Conservation (phyloP, 345 rosid genomes). For the Gossypium rotundifolium region DNA sequence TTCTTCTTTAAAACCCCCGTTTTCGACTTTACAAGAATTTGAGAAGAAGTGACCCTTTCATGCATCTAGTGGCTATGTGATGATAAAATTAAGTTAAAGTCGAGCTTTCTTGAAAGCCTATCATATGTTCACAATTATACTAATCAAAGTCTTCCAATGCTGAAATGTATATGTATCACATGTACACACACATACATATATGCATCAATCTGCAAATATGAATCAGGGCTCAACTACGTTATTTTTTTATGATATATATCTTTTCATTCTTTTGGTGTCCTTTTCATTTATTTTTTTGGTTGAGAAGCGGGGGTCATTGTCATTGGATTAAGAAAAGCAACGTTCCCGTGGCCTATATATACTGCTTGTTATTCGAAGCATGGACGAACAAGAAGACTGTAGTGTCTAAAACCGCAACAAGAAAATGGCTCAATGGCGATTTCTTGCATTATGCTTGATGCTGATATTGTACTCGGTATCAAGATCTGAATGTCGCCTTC, state of each 20-base stretch:
- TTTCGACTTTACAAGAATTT: not conserved
- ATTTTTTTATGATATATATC: not conserved
- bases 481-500: constrained; percentile 15
- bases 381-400: not conserved
- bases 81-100: not conserved
- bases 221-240: not conserved
- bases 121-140: not conserved
- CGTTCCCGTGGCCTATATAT: constrained; percentile 7
- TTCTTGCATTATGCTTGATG: not conserved
- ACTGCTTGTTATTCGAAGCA: not conserved
- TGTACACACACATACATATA: too few species aligned
- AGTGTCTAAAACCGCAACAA: not conserved
- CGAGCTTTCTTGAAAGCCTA: not conserved
- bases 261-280: not conserved
- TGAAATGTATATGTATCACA: not conserved
- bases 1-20: not conserved
- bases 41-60: not conserved
- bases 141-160: not conserved
- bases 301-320: not conserved
- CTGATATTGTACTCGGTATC: constrained; percentile 13
- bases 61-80: not conserved
- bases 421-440: constrained; percentile 16
- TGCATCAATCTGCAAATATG: not conserved
- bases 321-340: not conserved
- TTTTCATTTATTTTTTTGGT: not conserved